These are phyloP conservation scores for Vigna mungo DNA, from an alignment of 306 rosid genomes.

Conservation along the genomic window DNA sequence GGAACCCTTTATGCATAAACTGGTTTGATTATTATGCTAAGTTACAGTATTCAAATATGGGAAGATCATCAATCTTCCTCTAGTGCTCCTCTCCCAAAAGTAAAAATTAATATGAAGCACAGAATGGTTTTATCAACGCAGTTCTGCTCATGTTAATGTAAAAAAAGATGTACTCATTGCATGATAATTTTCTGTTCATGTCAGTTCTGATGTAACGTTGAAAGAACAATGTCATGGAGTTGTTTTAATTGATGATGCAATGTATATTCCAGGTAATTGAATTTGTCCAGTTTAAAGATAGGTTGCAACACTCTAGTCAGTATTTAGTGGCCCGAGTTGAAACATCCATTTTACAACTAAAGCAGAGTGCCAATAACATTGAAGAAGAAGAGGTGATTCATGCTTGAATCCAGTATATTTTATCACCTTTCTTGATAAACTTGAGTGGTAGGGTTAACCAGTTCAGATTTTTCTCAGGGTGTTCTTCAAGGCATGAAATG, in stretches of 20 bases:
- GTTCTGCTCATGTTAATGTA: neutral
- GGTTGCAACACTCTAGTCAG: conserved; percentile 83
- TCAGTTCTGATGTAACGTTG: conserved; percentile 17
- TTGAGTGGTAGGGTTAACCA: conserved; percentile 36
- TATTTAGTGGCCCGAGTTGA: conserved; percentile 84
- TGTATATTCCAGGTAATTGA: conserved; percentile 79
- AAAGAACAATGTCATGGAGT: conserved; percentile 22
- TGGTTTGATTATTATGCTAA: conserved; percentile 23
- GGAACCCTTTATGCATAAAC: conserved; percentile 7
- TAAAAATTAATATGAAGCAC: neutral
- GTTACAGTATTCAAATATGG: conserved; percentile 16
- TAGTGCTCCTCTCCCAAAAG: neutral
- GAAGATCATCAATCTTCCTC: neutral
- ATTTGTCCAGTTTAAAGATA: conserved; percentile 94
- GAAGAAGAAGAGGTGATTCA: conserved; percentile 85
- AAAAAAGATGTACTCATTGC: neutral
- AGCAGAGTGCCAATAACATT: conserved; percentile 79
- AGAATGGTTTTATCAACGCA: conserved; percentile 19
- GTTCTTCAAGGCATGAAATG: conserved; percentile 76
- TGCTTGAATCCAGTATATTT: conserved; percentile 33
- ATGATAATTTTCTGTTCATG: conserved; percentile 21
- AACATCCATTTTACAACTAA: conserved; percentile 76
- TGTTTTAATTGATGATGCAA: conserved; percentile 25
- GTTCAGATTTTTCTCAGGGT: conserved; percentile 53
- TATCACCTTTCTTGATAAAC: conserved; percentile 32